Evolutionary conservation across 2,329 filamentous ascomycete species (phyloP), one percentile per base, ranked within the genome.

Genomic region (Diaporthe sp.): DNA sequence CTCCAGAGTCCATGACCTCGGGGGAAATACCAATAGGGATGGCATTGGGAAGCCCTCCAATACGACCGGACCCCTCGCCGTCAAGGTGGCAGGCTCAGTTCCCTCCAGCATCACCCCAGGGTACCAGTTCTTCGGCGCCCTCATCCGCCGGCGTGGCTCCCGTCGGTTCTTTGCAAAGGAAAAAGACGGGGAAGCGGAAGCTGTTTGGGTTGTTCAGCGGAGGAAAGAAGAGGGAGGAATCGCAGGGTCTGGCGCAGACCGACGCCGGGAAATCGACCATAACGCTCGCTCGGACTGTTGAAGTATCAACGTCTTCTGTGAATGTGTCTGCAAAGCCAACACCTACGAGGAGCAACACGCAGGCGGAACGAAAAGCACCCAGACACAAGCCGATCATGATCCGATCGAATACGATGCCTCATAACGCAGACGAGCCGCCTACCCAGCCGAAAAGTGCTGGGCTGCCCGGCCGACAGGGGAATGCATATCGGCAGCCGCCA

Each of bases 31-130:
- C 85, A 77, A 95, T 95, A 75, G 94, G 94, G 13, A 92, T 95
- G 87, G 93, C 93, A 1, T 83, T 95, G 72, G 93, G 93, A 42
- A 95, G 93, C 79, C 93, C 93, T 32, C 84, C 86, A n/a, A 84
- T 85, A 51, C 81, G 83, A 22, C 83, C 84, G 47, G 75, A 68
- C 32, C 63, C 77, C 27, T 80, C 80, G 53, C 77, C 78, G 7
- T 73, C 75, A 47, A 76, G 71, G 50, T 82, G 80, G 77, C 81
- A 79, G 44, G 80, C 79, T 32, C 63, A 32, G 55, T 76, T 66
- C 65, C 73, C 75, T 65, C 39, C 78, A 72, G 77, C 74, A 69
- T 70, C 75, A 61, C 53, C 78, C 75, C 68, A 47, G 8, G 30
- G 35, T 15, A 44, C 74, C 51, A 75, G 56, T 35, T 58, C 75